Conservation (phyloP, 495 filamentous ascomycete genomes). For the Alectoria sarmentosa region DNA sequence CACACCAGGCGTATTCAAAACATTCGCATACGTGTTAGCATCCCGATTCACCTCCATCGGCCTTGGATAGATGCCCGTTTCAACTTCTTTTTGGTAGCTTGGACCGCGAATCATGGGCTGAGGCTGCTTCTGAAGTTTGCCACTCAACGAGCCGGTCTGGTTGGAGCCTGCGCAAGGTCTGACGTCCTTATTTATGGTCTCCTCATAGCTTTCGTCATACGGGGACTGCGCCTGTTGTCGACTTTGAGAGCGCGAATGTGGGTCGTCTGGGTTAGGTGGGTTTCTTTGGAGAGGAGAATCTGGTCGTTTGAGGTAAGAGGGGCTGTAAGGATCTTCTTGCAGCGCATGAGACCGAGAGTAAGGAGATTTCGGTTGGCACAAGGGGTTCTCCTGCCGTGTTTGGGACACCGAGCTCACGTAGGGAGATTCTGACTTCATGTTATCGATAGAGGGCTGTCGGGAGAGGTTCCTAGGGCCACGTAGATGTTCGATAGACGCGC, state of each 20-base stretch:
- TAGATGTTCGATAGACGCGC: slow-evolving; percentile 3
- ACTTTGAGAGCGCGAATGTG: slow-evolving; percentile 4
- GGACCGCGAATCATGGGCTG: slow-evolving; percentile 24
- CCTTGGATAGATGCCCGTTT: slow-evolving; percentile 16
- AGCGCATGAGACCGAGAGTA: slow-evolving; percentile 3
- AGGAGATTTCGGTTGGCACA: not conserved
- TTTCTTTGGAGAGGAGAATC: not conserved
- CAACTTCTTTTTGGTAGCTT: slow-evolving; percentile 20
- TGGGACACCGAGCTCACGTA: not conserved
- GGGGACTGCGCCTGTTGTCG: slow-evolving; percentile 12
- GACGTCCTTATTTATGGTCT: slow-evolving; percentile 2
- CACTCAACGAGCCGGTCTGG: not conserved
- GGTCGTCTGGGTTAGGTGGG: slow-evolving; percentile 2
- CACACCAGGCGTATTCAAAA: slow-evolving; percentile 4
- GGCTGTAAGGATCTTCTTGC: slow-evolving; percentile 3
- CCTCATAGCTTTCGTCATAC: slow-evolving; percentile 5
- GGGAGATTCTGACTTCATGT: not conserved
- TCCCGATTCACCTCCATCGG: slow-evolving; percentile 21
- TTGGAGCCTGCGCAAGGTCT: not conserved
- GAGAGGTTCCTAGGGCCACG: not conserved
- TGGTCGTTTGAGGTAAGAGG: not conserved
- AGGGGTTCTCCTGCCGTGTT: not conserved
- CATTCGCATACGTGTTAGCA: slow-evolving; percentile 1
- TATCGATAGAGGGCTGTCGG: not conserved
- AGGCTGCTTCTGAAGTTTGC: slow-evolving; percentile 14